A percentile compares a stretch with the other conserved stretches of the same genome.
These are phyloP conservation scores for Byssothecium circinans DNA, from an alignment of 2,329 filamentous ascomycete species.

Conservation along the genomic window DNA sequence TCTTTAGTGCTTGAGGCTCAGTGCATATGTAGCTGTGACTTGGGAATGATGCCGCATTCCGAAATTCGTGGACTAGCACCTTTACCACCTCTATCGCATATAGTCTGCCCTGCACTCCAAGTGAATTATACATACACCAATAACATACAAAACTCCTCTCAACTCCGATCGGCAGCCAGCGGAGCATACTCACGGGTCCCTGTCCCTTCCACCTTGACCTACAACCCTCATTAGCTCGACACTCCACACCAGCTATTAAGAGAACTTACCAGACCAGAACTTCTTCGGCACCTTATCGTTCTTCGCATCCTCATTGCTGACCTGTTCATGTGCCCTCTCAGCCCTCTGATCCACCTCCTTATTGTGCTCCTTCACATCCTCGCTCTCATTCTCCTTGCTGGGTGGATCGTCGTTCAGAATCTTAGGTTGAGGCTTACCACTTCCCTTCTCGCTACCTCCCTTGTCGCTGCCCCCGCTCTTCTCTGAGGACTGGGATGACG, in stretches of 20 bases:
- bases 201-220: conserved; percentile 33
- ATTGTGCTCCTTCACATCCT: conserved; percentile 50
- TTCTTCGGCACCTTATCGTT: conserved; percentile 46
- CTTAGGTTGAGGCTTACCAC: conserved; percentile 38
- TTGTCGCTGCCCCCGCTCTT: conserved; percentile 1
- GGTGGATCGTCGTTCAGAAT: conserved; percentile 45
- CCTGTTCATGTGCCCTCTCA: conserved; percentile 46
- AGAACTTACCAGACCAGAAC: conserved; percentile 45
- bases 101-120: too few species aligned
- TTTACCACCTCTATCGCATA: too few species aligned
- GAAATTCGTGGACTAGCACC: too few species aligned
- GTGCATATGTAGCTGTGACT: too few species aligned
- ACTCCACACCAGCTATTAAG: background rate
- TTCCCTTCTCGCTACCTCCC: conserved; percentile 24
- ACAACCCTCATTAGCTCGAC: conserved; percentile 14
- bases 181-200: conserved; percentile 28
- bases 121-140: too few species aligned
- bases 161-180: too few species aligned
- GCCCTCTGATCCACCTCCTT: conserved; percentile 47
- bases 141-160: too few species aligned
- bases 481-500: conserved; percentile 14
- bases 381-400: conserved; percentile 30
- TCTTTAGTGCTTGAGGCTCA: too few species aligned
- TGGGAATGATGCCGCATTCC: too few species aligned
- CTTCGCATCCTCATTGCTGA: conserved; percentile 39